Conservation (phyloP, 805 yeast genomes). For the Candida awuae region DNA sequence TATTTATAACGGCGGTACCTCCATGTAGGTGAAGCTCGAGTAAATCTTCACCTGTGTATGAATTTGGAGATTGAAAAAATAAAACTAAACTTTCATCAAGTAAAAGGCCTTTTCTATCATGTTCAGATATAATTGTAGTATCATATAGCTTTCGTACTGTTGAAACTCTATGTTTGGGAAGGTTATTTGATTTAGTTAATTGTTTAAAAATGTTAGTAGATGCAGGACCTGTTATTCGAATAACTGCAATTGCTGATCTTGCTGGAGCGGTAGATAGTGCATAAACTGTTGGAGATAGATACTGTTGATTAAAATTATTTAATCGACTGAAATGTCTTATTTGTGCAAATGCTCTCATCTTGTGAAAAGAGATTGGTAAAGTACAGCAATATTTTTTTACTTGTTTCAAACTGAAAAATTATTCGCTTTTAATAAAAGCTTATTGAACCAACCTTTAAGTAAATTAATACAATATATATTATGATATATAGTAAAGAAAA, state of each 20-base stretch:
- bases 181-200: conserved; percentile 34
- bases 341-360: background rate
- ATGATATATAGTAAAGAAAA: too few species aligned
- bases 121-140: conserved; percentile 20
- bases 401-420: too few species aligned
- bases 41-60: conserved; percentile 90
- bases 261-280: conserved; percentile 83
- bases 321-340: background rate
- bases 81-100: conserved; percentile 74
- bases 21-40: conserved; percentile 92
- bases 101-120: conserved; percentile 24
- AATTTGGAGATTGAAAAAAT: conserved; percentile 61
- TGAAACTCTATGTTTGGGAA: conserved; percentile 47
- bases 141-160: conserved; percentile 49
- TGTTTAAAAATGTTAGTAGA: conserved; percentile 36
- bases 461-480: too few species aligned
- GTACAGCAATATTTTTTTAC: too few species aligned
- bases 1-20: conserved; percentile 72
- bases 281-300: conserved; percentile 59
- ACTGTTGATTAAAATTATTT: background rate
- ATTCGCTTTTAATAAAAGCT: too few species aligned
- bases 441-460: too few species aligned
- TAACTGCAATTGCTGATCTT: conserved; percentile 78
- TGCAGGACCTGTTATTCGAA: conserved; percentile 73
- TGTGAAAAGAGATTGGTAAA: too few species aligned